phyloP scores from a whole-genome alignment of 768 basidiomycete species.

The Thelephora ganbajun region DNA sequence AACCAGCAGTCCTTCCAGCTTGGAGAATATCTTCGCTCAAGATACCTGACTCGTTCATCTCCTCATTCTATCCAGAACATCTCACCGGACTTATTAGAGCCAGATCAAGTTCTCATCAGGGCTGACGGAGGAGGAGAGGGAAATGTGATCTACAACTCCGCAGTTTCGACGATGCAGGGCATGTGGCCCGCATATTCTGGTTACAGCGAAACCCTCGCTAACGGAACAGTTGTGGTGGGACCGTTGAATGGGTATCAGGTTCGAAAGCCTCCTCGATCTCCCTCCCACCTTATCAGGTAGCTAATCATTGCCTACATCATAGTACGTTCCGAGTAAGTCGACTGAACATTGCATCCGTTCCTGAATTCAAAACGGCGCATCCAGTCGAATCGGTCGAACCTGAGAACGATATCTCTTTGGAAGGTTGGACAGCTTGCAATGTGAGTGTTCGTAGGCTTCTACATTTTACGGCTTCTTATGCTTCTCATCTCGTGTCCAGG shows the following conservation, averaged over 20 bases:
- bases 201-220: conserved; percentile 45
- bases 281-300: too few relatives aligned
- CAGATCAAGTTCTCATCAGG: conserved; percentile 29
- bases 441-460: too few relatives aligned
- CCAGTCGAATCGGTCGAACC: too few relatives aligned
- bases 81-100: conserved; percentile 19
- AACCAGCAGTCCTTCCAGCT: conserved; percentile 45
- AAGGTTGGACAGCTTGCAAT: too few relatives aligned
- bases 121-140: conserved; percentile 63
- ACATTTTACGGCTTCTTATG: too few relatives aligned
- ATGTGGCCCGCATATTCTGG: conserved; percentile 37
- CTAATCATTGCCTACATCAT: too few relatives aligned
- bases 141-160: conserved; percentile 52
- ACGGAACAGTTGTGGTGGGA: conserved; percentile 42
- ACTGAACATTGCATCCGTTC: too few relatives aligned
- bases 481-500: too few relatives aligned
- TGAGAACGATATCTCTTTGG: too few relatives aligned
- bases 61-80: conserved; percentile 34
- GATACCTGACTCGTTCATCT: conserved; percentile 42
- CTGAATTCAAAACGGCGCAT: too few relatives aligned
- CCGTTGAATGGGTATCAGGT: conserved; percentile 61
- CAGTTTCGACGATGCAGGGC: conserved; percentile 55
- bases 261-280: too few relatives aligned
- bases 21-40: conserved; percentile 33
- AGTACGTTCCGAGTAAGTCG: too few relatives aligned